Evolutionary conservation across 2,329 filamentous ascomycete species (phyloP).

Genomic region (Talaromyces sp.): DNA sequence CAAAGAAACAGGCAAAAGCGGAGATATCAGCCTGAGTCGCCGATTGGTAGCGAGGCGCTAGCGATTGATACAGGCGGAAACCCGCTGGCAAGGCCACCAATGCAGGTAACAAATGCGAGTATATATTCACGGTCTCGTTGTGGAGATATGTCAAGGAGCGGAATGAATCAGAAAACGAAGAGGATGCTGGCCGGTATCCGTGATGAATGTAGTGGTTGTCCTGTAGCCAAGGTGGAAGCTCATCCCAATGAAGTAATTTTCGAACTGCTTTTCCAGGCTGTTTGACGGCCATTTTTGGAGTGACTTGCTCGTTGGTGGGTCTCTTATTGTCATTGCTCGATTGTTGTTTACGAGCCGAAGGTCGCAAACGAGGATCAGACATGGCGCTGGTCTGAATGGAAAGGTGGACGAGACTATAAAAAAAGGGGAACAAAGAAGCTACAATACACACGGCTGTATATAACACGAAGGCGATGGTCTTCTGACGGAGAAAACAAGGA

Average conservation of each 20-base stretch:
- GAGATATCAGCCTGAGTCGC: slow-evolving; percentile 62
- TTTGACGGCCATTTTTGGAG: slow-evolving; percentile 28
- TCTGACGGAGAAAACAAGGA: neutral
- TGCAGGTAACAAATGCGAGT: slow-evolving; percentile 66
- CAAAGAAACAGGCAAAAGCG: slow-evolving; percentile 75
- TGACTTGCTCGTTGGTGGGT: slow-evolving; percentile 24
- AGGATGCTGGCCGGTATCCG: slow-evolving; percentile 62
- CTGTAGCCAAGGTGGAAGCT: slow-evolving; percentile 52
- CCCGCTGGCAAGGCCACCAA: slow-evolving; percentile 54
- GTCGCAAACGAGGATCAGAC: slow-evolving; percentile 29
- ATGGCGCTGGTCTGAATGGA: slow-evolving; percentile 12
- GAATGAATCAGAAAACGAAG: slow-evolving; percentile 58
- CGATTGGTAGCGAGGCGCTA: slow-evolving; percentile 63
- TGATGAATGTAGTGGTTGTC: slow-evolving; percentile 68
- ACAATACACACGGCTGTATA: neutral
- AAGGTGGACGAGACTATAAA: slow-evolving; percentile 3
- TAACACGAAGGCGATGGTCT: neutral
- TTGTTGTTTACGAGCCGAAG: slow-evolving; percentile 24
- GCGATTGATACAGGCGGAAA: slow-evolving; percentile 52
- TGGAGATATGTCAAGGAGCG: slow-evolving; percentile 60
- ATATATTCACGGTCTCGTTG: slow-evolving; percentile 70
- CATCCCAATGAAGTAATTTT: slow-evolving; percentile 49
- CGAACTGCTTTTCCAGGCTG: slow-evolving; percentile 29
- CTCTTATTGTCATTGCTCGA: slow-evolving; percentile 19
- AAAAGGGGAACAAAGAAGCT: slow-evolving; percentile 8